Evolutionary conservation across 257 asterid species (phyloP).

Genomic region (Cinchona pubescens): DNA sequence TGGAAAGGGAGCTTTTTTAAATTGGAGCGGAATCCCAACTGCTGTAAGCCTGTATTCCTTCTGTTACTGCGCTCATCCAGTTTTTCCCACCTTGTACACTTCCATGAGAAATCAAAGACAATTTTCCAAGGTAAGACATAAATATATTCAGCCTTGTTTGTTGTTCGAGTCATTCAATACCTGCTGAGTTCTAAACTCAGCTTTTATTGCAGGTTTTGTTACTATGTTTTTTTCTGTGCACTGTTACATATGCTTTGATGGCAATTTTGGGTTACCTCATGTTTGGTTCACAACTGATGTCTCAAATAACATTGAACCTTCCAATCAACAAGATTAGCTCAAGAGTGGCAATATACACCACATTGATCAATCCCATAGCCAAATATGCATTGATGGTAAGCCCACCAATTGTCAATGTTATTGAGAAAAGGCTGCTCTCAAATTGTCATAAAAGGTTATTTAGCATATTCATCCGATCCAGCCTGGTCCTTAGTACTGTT

Average conservation of each 20-base stretch:
- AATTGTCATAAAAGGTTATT: slow-evolving; percentile 19
- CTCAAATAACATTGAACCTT: slow-evolving; percentile 84
- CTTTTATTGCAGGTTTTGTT: slow-evolving; percentile 59
- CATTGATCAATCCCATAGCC: slow-evolving; percentile 74
- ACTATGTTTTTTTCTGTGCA: slow-evolving; percentile 57
- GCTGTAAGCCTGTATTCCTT: slow-evolving; percentile 78
- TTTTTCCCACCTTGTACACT: slow-evolving; percentile 79
- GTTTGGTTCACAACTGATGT: slow-evolving; percentile 59
- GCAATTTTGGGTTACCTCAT: slow-evolving; percentile 69
- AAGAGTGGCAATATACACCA: slow-evolving; percentile 69
- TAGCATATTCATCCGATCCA: slow-evolving; percentile 42
- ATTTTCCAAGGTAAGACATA: slow-evolving; percentile 61
- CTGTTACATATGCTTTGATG: slow-evolving; percentile 61
- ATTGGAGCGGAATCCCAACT: slow-evolving; percentile 57
- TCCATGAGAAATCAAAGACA: slow-evolving; percentile 73
- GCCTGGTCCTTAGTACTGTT: slow-evolving; percentile 59
- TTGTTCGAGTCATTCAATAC: neutral
- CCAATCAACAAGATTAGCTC: slow-evolving; percentile 52
- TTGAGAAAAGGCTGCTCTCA: slow-evolving; percentile 39
- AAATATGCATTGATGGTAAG: slow-evolving; percentile 79
- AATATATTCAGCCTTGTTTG: neutral
- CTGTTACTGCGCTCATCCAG: slow-evolving; percentile 95
- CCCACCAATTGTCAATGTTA: slow-evolving; percentile 54
- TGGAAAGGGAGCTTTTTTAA: slow-evolving; percentile 37
- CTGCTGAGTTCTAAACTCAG: neutral